Percentiles rank a stretch among this genome's conserved stretches.
Evolutionary conservation across 306 rosid genomes (phyloP).

Genomic region (Quercus bicolor): DNA sequence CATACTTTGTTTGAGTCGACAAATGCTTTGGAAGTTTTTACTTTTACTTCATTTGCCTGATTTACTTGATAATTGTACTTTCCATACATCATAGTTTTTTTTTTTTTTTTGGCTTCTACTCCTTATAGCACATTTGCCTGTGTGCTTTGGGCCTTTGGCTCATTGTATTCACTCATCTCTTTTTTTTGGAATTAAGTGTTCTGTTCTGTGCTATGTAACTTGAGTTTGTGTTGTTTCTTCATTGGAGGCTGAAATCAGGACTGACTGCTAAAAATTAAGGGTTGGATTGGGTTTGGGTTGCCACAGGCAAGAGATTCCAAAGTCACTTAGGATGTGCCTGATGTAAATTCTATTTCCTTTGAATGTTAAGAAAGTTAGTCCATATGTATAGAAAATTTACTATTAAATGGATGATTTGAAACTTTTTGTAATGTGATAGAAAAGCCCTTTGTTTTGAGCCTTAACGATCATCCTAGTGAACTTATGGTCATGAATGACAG

Average conservation of each 20-base stretch:
- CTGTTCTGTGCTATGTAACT: background rate
- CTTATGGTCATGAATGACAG: background rate
- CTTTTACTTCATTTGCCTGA: no score
- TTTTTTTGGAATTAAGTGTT: no score
- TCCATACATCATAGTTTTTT: no score
- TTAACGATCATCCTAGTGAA: background rate
- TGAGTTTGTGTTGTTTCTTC: background rate
- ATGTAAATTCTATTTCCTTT: background rate
- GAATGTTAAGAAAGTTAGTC: background rate
- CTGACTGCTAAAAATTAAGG: background rate
- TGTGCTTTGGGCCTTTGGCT: no score
- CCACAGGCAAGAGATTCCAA: background rate
- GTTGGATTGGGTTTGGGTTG: background rate
- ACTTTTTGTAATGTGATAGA: background rate
- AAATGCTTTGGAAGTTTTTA: no score
- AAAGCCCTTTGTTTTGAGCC: background rate
- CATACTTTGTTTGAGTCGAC: no score
- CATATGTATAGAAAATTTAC: background rate
- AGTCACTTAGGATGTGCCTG: background rate
- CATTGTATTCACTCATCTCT: no score
- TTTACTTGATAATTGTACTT: no score
- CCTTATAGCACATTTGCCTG: no score
- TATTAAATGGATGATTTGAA: background rate
- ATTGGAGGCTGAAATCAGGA: background rate
- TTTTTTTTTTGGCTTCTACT: no score